These are phyloP conservation scores for Medicago ruthenica DNA, from an alignment of 306 rosid genomes.

Conservation along the genomic window DNA sequence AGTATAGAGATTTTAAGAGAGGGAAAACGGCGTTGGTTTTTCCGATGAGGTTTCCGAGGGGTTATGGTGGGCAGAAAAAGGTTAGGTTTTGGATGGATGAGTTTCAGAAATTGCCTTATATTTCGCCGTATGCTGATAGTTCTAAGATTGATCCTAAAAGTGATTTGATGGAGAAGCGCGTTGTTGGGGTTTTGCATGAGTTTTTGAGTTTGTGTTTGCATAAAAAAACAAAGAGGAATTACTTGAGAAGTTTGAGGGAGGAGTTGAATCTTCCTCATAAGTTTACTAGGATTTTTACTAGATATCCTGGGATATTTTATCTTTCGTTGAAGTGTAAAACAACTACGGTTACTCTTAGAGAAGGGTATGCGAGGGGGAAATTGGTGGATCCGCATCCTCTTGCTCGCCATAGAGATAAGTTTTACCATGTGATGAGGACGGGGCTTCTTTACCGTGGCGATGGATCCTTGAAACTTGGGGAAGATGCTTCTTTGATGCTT, in stretches of 20 bases:
- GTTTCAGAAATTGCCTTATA: constrained; percentile 84
- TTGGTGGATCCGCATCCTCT: constrained; percentile 81
- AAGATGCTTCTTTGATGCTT: not conserved
- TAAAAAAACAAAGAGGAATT: constrained; percentile 92
- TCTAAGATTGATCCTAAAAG: constrained; percentile 72
- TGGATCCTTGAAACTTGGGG: constrained; percentile 56
- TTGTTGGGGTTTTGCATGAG: constrained; percentile 92
- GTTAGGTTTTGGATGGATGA: constrained; percentile 93
- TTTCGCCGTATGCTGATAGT: constrained; percentile 78
- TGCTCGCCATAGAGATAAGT: constrained; percentile 65
- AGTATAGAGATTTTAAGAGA: constrained; percentile 73
- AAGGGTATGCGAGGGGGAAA: constrained; percentile 81
- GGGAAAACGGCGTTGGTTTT: constrained; percentile 71
- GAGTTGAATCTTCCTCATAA: constrained; percentile 87
- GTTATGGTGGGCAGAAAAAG: constrained; percentile 85
- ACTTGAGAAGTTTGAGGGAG: constrained; percentile 81
- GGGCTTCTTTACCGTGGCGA: constrained; percentile 76
- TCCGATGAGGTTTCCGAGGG: constrained; percentile 84
- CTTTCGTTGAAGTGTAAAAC: constrained; percentile 91
- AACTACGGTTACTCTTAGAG: constrained; percentile 73
- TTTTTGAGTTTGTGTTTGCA: constrained; percentile 76
- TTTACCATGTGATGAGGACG: constrained; percentile 85
- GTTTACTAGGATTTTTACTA: constrained; percentile 82
- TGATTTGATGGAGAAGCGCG: constrained; percentile 95
- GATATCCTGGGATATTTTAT: constrained; percentile 89